These are phyloP conservation scores for Miscanthus sacchariflorus DNA, from an alignment of 202 grass and related monocot genomes.

Conservation along the genomic window DNA sequence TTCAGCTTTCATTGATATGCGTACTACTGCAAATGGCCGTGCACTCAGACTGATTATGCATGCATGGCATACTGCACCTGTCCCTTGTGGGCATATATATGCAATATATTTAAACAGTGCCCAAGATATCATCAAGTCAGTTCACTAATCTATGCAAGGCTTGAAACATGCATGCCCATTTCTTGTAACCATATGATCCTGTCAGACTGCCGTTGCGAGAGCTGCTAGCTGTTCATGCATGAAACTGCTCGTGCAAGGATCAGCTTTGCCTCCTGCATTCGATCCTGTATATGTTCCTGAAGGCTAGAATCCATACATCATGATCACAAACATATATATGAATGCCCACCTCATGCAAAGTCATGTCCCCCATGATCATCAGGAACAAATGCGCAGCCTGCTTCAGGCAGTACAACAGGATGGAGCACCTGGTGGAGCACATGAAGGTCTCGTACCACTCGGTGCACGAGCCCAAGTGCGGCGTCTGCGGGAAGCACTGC, in stretches of 20 bases:
- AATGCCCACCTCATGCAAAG: not conserved
- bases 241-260: not conserved
- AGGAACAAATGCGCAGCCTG: slow-evolving; percentile 97
- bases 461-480: slow-evolving; percentile 81
- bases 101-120: not conserved
- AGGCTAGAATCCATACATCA: not conserved
- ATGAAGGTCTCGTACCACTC: slow-evolving; percentile 91
- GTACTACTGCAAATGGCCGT: slow-evolving; percentile 12
- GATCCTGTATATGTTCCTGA: not conserved
- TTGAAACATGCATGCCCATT: not conserved
- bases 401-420: slow-evolving; percentile 89
- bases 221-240: not conserved
- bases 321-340: not conserved
- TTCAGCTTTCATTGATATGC: slow-evolving; percentile 29
- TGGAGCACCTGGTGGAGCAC: slow-evolving; percentile 94
- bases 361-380: not conserved
- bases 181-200: not conserved
- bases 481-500: slow-evolving; percentile 87
- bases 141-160: not conserved
- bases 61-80: not conserved
- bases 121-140: not conserved
- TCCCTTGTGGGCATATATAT: not conserved
- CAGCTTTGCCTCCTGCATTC: not conserved
- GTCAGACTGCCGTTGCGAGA: not conserved
- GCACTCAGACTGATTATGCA: not conserved